These are phyloP conservation scores for Podospora anserina DNA, from an alignment of 495 filamentous ascomycete species.

Conservation along the genomic window DNA sequence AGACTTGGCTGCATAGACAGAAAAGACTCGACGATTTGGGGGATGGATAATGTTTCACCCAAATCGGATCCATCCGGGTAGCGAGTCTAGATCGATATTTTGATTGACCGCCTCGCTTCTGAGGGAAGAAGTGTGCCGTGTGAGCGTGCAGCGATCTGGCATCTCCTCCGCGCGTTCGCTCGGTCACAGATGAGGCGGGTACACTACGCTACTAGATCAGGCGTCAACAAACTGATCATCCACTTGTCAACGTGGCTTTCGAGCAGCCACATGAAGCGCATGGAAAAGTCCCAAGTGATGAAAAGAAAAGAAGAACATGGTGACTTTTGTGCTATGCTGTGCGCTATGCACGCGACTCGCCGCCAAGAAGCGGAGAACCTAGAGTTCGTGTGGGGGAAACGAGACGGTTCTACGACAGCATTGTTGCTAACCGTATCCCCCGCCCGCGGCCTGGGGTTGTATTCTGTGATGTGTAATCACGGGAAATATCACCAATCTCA, in stretches of 20 bases:
- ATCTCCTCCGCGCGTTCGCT: not conserved
- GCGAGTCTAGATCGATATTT: not conserved
- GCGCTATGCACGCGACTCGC: not conserved
- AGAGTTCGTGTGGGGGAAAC: not conserved
- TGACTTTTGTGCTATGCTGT: not conserved
- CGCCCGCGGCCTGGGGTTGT: not conserved
- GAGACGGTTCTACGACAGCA: not conserved
- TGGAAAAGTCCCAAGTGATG: too few relatives aligned
- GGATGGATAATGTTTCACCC: not conserved
- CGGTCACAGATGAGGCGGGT: not conserved
- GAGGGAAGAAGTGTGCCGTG: not conserved
- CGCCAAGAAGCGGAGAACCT: conserved; percentile 6
- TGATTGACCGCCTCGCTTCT: conserved; percentile 3
- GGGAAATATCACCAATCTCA: not conserved
- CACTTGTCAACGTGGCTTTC: not conserved
- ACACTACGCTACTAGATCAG: not conserved
- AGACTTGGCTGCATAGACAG: not conserved
- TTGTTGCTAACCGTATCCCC: not conserved
- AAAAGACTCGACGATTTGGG: conserved; percentile 2
- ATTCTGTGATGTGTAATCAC: not conserved
- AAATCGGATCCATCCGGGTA: not conserved
- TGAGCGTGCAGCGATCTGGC: not conserved
- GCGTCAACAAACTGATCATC: not conserved
- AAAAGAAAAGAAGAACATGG: not conserved
- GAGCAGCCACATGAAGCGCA: too few relatives aligned